Evolutionary conservation across 805 yeast species (phyloP).

Genomic region (Metschnikowia anglica): DNA sequence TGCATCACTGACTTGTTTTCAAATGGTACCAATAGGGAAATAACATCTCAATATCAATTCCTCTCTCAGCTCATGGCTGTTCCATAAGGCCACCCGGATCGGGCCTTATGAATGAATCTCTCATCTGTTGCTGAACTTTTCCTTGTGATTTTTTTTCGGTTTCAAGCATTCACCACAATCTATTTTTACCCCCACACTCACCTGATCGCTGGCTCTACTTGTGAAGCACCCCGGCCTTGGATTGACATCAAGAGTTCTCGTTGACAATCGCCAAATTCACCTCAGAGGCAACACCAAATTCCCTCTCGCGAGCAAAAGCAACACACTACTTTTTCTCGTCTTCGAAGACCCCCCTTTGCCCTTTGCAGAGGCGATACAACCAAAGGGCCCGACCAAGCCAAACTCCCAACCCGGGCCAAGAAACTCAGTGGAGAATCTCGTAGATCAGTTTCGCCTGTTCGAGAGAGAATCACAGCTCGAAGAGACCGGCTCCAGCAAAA

Average conservation of each 20-base stretch:
- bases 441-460: too few species aligned
- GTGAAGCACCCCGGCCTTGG: too few species aligned
- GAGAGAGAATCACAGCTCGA: too few species aligned
- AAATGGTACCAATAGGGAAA: constrained; percentile 4
- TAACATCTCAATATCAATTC: not conserved
- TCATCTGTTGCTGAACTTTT: not conserved
- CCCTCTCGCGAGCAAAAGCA: too few species aligned
- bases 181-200: not conserved
- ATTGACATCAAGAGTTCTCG: too few species aligned
- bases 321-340: not conserved
- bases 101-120: not conserved
- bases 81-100: constrained; percentile 1
- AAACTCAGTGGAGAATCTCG: too few species aligned
- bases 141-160: not conserved
- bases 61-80: not conserved
- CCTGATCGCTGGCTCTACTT: too few species aligned
- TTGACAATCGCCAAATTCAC: too few species aligned
- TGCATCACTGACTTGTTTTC: constrained; percentile 1
- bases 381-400: not conserved
- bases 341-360: not conserved
- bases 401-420: too few species aligned
- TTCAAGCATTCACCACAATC: not conserved
- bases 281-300: too few species aligned
- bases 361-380: not conserved
- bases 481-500: too few species aligned